A percentile compares a stretch with the other conserved stretches of the same genome.
These are phyloP conservation scores for Acacia confusa DNA, from an alignment of 306 rosid species.

Conservation along the genomic window DNA sequence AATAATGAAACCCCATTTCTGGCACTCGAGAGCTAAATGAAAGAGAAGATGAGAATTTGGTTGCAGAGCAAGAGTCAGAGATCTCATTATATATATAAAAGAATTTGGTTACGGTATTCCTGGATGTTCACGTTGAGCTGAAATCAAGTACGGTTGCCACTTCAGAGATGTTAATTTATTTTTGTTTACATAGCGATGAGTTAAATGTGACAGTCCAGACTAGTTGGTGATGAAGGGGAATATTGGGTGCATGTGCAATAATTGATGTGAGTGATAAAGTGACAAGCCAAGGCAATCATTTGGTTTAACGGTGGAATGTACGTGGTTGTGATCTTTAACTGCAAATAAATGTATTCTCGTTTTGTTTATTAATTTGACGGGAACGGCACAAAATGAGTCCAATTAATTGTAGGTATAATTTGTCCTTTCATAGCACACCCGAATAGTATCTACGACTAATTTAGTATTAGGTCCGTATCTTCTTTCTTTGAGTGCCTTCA, in stretches of 20 bases:
- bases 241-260: conserved; percentile 69
- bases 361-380: background rate
- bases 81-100: background rate
- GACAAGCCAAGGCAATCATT: conserved; percentile 48
- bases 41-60: background rate
- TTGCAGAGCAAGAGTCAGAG: background rate
- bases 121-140: background rate
- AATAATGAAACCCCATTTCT: conserved; percentile 45
- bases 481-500: conserved; percentile 3
- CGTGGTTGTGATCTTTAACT: conserved; percentile 34
- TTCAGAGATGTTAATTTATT: background rate
- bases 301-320: conserved; percentile 39
- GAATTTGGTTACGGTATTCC: conserved; percentile 12
- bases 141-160: background rate
- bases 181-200: background rate
- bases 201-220: background rate
- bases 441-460: conserved; percentile 30
- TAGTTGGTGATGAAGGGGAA: conserved; percentile 40
- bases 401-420: conserved; percentile 40
- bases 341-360: background rate
- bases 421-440: conserved; percentile 32
- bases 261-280: conserved; percentile 42
- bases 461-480: conserved; percentile 13
- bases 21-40: background rate
- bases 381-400: conserved; percentile 3